Conservation (phyloP, 768 basidiomycete species). For the Lyophyllum decastes region DNA sequence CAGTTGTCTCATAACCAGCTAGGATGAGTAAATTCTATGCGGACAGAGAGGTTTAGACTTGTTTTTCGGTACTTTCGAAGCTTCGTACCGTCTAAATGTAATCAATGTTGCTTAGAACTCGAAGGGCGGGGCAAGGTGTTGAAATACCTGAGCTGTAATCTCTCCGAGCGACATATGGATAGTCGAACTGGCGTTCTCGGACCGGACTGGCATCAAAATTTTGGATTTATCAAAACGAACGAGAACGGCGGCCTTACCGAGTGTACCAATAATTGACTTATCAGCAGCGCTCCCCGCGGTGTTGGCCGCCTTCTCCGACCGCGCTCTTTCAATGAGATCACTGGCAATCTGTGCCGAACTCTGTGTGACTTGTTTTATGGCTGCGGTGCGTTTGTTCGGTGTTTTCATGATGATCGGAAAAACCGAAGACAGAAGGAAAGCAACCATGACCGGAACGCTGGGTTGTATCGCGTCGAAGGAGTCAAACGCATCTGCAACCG, state of each 20-base stretch:
- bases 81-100: neutral
- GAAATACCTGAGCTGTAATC: neutral
- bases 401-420: slow-evolving; percentile 29
- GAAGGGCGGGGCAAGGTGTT: neutral
- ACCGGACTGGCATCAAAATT: neutral
- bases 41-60: neutral
- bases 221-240: too few species aligned
- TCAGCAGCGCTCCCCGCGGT: slow-evolving; percentile 11
- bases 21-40: neutral
- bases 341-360: slow-evolving; percentile 29
- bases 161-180: neutral
- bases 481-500: slow-evolving; percentile 32
- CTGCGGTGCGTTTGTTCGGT: slow-evolving; percentile 25
- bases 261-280: slow-evolving; percentile 26
- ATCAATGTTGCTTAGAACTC: neutral
- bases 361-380: slow-evolving; percentile 22
- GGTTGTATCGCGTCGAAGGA: slow-evolving; percentile 23
- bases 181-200: neutral
- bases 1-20: neutral
- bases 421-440: slow-evolving; percentile 21
- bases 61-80: neutral
- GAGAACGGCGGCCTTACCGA: slow-evolving; percentile 11
- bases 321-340: slow-evolving; percentile 25
- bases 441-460: slow-evolving; percentile 7
- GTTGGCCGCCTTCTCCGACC: slow-evolving; percentile 23